Percentiles rank a stretch among this genome's conserved stretches.
phyloP scores from a whole-genome alignment of 2,329 filamentous ascomycete genomes.

The Cytospora chrysosperma region DNA sequence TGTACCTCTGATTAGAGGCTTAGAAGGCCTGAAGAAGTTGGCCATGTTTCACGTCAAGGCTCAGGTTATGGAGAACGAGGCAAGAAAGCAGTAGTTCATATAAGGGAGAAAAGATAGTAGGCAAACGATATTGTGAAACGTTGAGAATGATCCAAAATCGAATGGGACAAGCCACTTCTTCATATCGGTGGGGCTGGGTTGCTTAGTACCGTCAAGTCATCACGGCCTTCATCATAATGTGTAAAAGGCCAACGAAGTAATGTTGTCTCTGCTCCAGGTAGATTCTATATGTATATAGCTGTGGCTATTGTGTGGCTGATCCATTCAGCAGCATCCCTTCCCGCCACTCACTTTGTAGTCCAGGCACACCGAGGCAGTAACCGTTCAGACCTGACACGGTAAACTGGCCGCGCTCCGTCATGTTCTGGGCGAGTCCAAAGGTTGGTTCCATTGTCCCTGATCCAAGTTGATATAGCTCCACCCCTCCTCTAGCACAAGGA shows the following conservation, averaged over 20 bases:
- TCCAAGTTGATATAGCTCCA: not conserved
- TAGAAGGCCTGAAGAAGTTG: slow-evolving; percentile 28
- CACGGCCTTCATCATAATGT: not conserved
- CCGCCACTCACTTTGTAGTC: not conserved
- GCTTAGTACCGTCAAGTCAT: no score
- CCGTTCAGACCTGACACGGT: not conserved
- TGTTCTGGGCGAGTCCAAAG: not conserved
- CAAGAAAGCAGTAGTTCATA: not conserved
- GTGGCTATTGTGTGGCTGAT: not conserved
- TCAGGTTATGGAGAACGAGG: slow-evolving; percentile 14
- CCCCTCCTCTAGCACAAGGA: not conserved
- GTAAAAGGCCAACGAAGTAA: not conserved
- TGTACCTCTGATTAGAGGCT: slow-evolving; percentile 29
- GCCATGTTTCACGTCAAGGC: slow-evolving; percentile 27
- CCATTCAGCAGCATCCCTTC: not conserved
- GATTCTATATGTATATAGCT: not conserved
- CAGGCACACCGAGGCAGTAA: not conserved
- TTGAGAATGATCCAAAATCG: no score
- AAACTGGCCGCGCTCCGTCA: not conserved
- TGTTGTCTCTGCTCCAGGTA: not conserved
- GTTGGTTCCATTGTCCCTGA: not conserved
- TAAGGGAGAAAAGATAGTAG: no score
- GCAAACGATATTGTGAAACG: no score
- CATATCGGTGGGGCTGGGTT: no score
- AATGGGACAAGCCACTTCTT: not conserved